Conservation (phyloP, 2,329 filamentous ascomycete species). For the Metarhizium anisopliae region DNA sequence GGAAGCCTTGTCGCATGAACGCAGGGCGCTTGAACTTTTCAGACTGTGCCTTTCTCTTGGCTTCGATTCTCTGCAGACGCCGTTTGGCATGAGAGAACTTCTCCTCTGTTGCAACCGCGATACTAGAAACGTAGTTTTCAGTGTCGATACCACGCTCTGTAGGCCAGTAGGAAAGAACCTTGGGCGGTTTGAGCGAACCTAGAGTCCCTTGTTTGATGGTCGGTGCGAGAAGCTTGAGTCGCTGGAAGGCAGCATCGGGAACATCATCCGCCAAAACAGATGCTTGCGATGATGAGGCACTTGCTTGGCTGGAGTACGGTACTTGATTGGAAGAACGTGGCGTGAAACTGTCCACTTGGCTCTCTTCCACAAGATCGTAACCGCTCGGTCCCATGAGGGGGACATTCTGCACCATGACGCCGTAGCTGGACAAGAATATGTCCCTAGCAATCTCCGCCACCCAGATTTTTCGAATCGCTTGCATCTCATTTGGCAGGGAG, state of each 20-base stretch:
- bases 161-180: constrained; percentile 30
- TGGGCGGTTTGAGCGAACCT: constrained; percentile 17
- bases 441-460: constrained; percentile 24
- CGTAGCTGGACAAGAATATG: constrained; percentile 24
- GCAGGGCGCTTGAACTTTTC: constrained; percentile 25
- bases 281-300: constrained; percentile 7
- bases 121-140: constrained; percentile 28
- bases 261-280: constrained; percentile 4
- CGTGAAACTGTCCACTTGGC: constrained; percentile 7
- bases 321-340: background rate
- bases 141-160: constrained; percentile 25
- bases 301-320: background rate
- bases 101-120: constrained; percentile 25
- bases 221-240: constrained; percentile 25
- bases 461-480: constrained; percentile 17
- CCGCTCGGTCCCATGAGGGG: constrained; percentile 18
- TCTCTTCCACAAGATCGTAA: constrained; percentile 5
- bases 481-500: constrained; percentile 15
- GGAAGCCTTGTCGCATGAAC: constrained; percentile 17
- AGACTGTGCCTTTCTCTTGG: constrained; percentile 21
- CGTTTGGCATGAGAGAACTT: constrained; percentile 25
- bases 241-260: constrained; percentile 21
- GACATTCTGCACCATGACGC: constrained; percentile 24
- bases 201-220: constrained; percentile 17
- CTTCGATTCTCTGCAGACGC: constrained; percentile 23